Percentiles rank a stretch among this genome's conserved stretches.
Evolutionary conservation across 495 filamentous ascomycete species (phyloP).

Genomic region (Cercophora newfieldiana): DNA sequence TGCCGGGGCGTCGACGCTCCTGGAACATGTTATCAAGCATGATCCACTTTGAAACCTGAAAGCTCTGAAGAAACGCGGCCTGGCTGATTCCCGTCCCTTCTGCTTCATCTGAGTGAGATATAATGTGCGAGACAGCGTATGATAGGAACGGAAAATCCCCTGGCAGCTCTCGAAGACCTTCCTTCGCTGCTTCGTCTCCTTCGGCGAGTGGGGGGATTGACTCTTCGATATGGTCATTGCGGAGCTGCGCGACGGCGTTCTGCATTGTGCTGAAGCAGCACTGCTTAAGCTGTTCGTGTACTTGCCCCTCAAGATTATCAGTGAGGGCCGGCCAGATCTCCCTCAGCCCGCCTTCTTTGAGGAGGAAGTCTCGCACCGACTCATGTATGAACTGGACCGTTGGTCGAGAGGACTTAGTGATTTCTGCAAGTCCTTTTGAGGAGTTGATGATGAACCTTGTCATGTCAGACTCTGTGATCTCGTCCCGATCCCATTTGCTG

Average conservation of each 20-base stretch:
- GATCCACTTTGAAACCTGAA: slow-evolving; percentile 8
- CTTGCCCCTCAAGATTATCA: slow-evolving; percentile 21
- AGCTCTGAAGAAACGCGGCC: slow-evolving; percentile 14
- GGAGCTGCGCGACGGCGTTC: background rate
- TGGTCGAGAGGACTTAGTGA: slow-evolving; percentile 28
- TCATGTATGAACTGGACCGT: slow-evolving; percentile 45
- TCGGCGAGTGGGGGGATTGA: background rate
- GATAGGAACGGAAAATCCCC: slow-evolving; percentile 15
- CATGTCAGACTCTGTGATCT: background rate
- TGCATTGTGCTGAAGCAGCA: slow-evolving; percentile 34
- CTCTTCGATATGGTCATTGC: background rate
- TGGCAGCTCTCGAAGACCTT: background rate
- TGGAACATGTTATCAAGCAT: slow-evolving; percentile 11
- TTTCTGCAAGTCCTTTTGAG: slow-evolving; percentile 39
- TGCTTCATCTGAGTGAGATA: slow-evolving; percentile 21
- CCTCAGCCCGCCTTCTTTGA: slow-evolving; percentile 30
- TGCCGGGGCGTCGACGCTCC: background rate
- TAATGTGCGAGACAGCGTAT: slow-evolving; percentile 20
- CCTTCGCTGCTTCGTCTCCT: background rate
- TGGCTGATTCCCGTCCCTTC: slow-evolving; percentile 17
- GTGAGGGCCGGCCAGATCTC: slow-evolving; percentile 39
- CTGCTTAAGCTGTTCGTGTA: slow-evolving; percentile 39
- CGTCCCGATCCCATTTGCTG: slow-evolving; percentile 3
- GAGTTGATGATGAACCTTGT: slow-evolving; percentile 13
- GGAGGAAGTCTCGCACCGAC: slow-evolving; percentile 38